A percentile compares a stretch with the other conserved stretches of the same genome.
Conservation (phyloP, 2,329 filamentous ascomycete genomes). For the Cladosporium sphaerospermum region DNA sequence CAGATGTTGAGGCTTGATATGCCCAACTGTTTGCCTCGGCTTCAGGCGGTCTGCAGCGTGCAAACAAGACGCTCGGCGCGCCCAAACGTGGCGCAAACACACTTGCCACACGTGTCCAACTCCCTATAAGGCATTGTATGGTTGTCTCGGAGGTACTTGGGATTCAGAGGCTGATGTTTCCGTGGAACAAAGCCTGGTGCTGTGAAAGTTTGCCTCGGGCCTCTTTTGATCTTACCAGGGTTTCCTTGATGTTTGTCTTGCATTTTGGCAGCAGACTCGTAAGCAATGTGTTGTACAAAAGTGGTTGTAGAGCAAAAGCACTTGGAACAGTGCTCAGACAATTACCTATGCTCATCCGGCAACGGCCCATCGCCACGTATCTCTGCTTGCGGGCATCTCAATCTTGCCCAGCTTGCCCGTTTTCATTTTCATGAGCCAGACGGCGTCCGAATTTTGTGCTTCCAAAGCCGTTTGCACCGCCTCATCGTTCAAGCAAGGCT, state of each 20-base stretch:
- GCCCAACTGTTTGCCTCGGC: constrained; percentile 11
- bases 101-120: constrained; percentile 2
- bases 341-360: constrained; percentile 5
- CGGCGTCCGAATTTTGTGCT: constrained; percentile 63
- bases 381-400: neutral
- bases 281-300: too few species aligned
- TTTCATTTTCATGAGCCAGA: constrained; percentile 59
- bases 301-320: too few species aligned
- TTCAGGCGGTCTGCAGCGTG: constrained; percentile 8
- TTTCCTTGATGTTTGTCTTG: neutral
- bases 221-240: neutral
- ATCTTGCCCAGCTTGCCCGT: constrained; percentile 11
- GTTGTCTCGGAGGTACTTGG: neutral
- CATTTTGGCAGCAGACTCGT: too few species aligned
- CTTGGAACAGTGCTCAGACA: too few species aligned
- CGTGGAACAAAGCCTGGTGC: constrained; percentile 4
- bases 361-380: constrained; percentile 10
- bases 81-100: constrained; percentile 9
- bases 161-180: neutral
- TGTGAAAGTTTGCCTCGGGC: constrained; percentile 4
- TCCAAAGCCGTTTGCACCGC: constrained; percentile 56
- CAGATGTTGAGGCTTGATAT: constrained; percentile 3
- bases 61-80: constrained; percentile 7
- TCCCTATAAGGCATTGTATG: constrained; percentile 1
- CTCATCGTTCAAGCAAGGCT: constrained; percentile 28